Evolutionary conservation across 441 rosid species (phyloP), one percentile per base, ranked within the genome.

Genomic region (Croton setiger): DNA sequence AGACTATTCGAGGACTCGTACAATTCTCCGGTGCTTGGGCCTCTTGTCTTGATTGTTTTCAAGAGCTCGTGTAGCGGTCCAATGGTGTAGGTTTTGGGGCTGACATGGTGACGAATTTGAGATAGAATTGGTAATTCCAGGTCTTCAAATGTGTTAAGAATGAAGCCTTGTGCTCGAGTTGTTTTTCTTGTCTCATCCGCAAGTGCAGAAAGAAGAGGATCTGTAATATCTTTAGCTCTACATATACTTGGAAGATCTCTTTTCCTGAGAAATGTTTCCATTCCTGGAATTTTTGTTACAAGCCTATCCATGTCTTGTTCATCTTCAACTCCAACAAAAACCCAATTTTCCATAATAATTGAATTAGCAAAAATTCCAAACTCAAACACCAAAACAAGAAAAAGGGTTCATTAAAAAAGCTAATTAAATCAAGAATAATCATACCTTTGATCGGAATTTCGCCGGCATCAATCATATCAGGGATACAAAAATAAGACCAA

Each of bases 171-270:
- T 5, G 69, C 74, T 18, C 37, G 52, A 3, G 60, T 7, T 51
- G 80, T 48, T n/a, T 58, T n/a, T 31, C 51, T 51, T 3, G 83
- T 82, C 65, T 31, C 67, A 4, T 7, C 31, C 10, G 17, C 41
- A 1, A 81, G 0, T 13, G 2, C 2, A n/a, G 73, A 70, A 7
- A 81, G 52, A 31, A 0, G 0, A 1, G 59, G 59, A 47, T 78
- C 73, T 0, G 33, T 21, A 12, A 54, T 2, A 72, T 81, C 80
- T 4, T 35, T 54, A 4, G 7, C 84, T 72, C 72, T 77, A 61
- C 84, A 84, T 56, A 70, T 59, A 35, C 83, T 70, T 5, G 91
- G 91, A 3, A 86, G 88, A 69, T 84, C 91, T 66, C 86, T 64
- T 71, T 76, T 47, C 27, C 88, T 67, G 48, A 82, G 74, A 63